A percentile compares a stretch with the other conserved stretches of the same genome.
Conservation (phyloP, 495 filamentous ascomycete genomes). For the Glonium stellatum region DNA sequence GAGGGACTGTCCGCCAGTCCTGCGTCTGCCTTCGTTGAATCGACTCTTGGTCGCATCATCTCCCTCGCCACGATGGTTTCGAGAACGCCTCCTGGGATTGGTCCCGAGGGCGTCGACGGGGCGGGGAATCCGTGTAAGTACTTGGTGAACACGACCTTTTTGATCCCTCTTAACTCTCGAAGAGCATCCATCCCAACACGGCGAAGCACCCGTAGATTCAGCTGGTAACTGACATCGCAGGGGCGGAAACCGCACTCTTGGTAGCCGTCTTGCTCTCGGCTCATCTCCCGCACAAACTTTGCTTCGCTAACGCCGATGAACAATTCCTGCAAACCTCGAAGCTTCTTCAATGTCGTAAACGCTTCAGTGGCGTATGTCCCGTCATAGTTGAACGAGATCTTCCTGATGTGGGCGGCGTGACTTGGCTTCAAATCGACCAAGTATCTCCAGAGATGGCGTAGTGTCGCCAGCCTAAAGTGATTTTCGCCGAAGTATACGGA, state of each 20-base stretch:
- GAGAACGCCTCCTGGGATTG: constrained; percentile 13
- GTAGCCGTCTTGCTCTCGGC: not conserved
- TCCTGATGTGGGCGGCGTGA: not conserved
- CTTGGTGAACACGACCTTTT: constrained; percentile 3
- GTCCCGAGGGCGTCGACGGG: not conserved
- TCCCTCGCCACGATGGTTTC: constrained; percentile 16
- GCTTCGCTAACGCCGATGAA: constrained; percentile 4
- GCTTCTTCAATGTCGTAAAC: not conserved
- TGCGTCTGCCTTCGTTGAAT: not conserved
- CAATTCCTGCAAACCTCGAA: constrained; percentile 2
- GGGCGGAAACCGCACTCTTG: not conserved
- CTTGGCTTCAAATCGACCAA: not conserved
- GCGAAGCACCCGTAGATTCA: constrained; percentile 11
- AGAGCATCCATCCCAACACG: constrained; percentile 1
- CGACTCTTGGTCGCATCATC: constrained; percentile 11
- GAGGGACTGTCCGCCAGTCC: not conserved
- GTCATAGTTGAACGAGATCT: constrained; percentile 1
- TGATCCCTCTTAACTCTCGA: not conserved
- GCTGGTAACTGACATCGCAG: constrained; percentile 1
- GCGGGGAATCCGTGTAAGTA: too few species aligned
- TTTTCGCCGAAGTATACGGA: not conserved
- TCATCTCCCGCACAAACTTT: not conserved
- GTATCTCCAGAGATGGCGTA: not conserved
- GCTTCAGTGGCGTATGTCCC: not conserved
- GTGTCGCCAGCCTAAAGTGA: not conserved